Evolutionary conservation across 1,284 basidiomycete genomes (phyloP).

Genomic region (Athelia psychrophila): DNA sequence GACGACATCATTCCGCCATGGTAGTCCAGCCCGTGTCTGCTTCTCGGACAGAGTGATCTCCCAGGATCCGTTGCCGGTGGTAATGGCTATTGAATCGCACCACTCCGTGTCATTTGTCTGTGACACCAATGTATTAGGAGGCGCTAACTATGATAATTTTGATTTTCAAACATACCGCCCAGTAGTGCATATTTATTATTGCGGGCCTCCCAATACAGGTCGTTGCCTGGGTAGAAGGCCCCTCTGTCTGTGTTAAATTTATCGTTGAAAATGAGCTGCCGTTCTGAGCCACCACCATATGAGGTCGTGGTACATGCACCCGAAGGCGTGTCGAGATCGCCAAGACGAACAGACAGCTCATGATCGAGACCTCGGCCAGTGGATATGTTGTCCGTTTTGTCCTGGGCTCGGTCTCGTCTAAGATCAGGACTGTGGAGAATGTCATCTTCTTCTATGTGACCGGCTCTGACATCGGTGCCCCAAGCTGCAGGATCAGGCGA

Average conservation of each 20-base stretch:
- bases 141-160: neutral
- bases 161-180: slow-evolving; percentile 35
- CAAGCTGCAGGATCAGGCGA: slow-evolving; percentile 24
- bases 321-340: slow-evolving; percentile 51
- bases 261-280: slow-evolving; percentile 63
- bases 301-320: slow-evolving; percentile 38
- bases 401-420: slow-evolving; percentile 16
- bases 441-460: slow-evolving; percentile 24
- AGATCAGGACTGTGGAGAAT: slow-evolving; percentile 27
- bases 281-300: slow-evolving; percentile 29
- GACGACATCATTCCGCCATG: slow-evolving; percentile 49
- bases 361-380: slow-evolving; percentile 35
- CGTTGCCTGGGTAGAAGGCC: slow-evolving; percentile 49
- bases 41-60: slow-evolving; percentile 52
- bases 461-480: slow-evolving; percentile 17
- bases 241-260: slow-evolving; percentile 65
- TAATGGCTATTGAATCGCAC: slow-evolving; percentile 66
- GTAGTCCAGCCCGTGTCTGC: slow-evolving; percentile 60
- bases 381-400: slow-evolving; percentile 28
- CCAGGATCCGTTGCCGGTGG: slow-evolving; percentile 61
- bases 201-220: slow-evolving; percentile 70
- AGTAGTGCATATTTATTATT: slow-evolving; percentile 74
- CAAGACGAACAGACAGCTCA: slow-evolving; percentile 42
- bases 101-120: slow-evolving; percentile 43
- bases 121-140: slow-evolving; percentile 34